A percentile compares a stretch with the other conserved stretches of the same genome.
Evolutionary conservation across 2,329 filamentous ascomycete species (phyloP).

Genomic region (Phyllosticta capitalensis): DNA sequence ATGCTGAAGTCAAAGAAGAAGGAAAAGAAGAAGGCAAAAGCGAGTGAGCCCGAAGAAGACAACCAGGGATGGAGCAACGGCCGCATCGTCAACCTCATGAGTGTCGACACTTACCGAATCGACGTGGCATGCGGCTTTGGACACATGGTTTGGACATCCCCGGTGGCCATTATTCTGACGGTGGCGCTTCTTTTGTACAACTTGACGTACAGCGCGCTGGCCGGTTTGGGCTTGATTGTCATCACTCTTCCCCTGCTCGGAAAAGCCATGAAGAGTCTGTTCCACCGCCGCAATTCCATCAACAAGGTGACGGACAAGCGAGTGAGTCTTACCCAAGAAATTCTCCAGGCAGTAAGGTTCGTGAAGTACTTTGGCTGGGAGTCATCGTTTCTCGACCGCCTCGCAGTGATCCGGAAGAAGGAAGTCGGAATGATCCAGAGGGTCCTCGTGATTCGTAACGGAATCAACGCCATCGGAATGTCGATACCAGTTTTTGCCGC

Average conservation of each 20-base stretch:
- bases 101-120: slow-evolving; percentile 85
- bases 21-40: slow-evolving; percentile 34
- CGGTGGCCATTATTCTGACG: slow-evolving; percentile 68
- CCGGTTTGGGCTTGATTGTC: slow-evolving; percentile 75
- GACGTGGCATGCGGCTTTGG: slow-evolving; percentile 83
- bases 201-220: slow-evolving; percentile 77
- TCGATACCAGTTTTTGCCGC: slow-evolving; percentile 88
- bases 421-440: slow-evolving; percentile 82
- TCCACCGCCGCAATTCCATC: slow-evolving; percentile 65
- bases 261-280: slow-evolving; percentile 64
- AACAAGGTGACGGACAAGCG: slow-evolving; percentile 92
- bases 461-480: slow-evolving; percentile 73
- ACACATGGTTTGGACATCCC: slow-evolving; percentile 84
- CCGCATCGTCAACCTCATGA: slow-evolving; percentile 87
- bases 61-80: slow-evolving; percentile 87
- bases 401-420: slow-evolving; percentile 61
- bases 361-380: slow-evolving; percentile 98
- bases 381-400: slow-evolving; percentile 67
- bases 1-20: slow-evolving; percentile 30
- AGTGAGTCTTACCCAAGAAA: slow-evolving; percentile 85
- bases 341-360: slow-evolving; percentile 80
- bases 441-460: slow-evolving; percentile 73
- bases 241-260: slow-evolving; percentile 70
- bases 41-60: slow-evolving; percentile 48
- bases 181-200: slow-evolving; percentile 76